These are phyloP conservation scores for Amanita brunnescens DNA, from an alignment of 768 basidiomycete genomes.

Conservation along the genomic window DNA sequence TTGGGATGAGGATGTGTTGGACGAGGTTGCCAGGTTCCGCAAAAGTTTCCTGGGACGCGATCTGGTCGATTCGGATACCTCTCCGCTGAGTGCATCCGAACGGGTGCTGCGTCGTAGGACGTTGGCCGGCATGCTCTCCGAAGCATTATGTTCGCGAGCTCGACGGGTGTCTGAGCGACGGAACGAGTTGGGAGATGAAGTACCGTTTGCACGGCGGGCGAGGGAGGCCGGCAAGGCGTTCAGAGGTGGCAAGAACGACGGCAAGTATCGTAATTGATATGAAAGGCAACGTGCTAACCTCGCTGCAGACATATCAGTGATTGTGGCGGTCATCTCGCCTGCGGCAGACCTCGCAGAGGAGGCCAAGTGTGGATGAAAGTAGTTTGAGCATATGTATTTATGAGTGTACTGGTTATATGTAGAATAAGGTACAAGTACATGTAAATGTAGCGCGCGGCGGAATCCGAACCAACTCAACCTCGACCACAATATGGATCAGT, in stretches of 20 bases:
- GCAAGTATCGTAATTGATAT: constrained; percentile 26
- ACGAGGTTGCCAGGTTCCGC: constrained; percentile 63
- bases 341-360: constrained; percentile 6
- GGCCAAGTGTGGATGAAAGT: background rate
- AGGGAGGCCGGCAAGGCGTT: constrained; percentile 64
- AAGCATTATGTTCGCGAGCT: constrained; percentile 76
- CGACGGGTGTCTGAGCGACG: constrained; percentile 57
- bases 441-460: background rate
- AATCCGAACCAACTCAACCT: background rate
- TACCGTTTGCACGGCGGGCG: constrained; percentile 82
- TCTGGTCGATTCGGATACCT: background rate
- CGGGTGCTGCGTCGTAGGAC: constrained; percentile 37
- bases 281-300: background rate
- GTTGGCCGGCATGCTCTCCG: constrained; percentile 63
- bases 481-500: constrained; percentile 42
- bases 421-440: background rate
- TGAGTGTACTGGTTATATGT: background rate
- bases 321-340: constrained; percentile 29
- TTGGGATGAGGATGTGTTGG: constrained; percentile 83
- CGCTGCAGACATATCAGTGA: constrained; percentile 28
- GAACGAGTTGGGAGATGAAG: constrained; percentile 31
- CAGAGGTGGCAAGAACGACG: constrained; percentile 80
- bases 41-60: constrained; percentile 11
- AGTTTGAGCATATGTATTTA: background rate
- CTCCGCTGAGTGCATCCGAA: constrained; percentile 5